phyloP scores from a whole-genome alignment of 2,329 filamentous ascomycete species.

The Tolypocladium endophyticum region DNA sequence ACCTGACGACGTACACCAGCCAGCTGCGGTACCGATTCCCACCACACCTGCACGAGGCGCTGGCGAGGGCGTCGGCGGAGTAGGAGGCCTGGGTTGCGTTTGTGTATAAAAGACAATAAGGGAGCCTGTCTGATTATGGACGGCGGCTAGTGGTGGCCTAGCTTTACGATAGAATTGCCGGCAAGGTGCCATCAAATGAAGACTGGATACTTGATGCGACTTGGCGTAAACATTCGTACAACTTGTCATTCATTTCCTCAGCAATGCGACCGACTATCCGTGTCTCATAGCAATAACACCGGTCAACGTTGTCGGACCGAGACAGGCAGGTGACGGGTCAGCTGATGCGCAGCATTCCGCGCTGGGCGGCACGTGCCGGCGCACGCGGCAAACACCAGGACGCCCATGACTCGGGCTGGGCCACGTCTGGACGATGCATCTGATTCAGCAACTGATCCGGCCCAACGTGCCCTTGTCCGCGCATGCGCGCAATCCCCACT shows the following conservation, averaged over 20 bases:
- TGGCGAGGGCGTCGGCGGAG: conserved; percentile 72
- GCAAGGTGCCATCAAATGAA: not conserved
- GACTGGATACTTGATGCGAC: not conserved
- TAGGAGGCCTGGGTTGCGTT: conserved; percentile 14
- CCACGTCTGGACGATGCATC: not conserved
- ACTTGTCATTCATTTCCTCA: not conserved
- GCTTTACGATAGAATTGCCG: not conserved
- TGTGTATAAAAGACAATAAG: not conserved
- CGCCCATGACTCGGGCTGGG: not conserved
- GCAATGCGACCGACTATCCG: not conserved
- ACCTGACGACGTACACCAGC: conserved; percentile 88
- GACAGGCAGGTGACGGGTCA: not conserved
- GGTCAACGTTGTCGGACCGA: too few species aligned
- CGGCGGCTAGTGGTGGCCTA: not conserved
- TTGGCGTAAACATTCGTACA: too few species aligned
- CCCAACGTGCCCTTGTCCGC: not conserved
- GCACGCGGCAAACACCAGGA: not conserved
- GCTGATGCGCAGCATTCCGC: not conserved
- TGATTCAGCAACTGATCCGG: not conserved
- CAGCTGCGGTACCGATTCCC: conserved; percentile 86
- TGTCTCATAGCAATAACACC: not conserved
- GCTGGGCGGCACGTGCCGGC: not conserved
- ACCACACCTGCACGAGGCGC: conserved; percentile 74
- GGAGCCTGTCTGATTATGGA: not conserved
- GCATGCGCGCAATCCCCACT: conserved; percentile 1